A percentile compares a stretch with the other conserved stretches of the same genome.
These are phyloP conservation scores for Rhizoctonia solani DNA, from an alignment of 1,284 basidiomycete species.

Conservation along the genomic window DNA sequence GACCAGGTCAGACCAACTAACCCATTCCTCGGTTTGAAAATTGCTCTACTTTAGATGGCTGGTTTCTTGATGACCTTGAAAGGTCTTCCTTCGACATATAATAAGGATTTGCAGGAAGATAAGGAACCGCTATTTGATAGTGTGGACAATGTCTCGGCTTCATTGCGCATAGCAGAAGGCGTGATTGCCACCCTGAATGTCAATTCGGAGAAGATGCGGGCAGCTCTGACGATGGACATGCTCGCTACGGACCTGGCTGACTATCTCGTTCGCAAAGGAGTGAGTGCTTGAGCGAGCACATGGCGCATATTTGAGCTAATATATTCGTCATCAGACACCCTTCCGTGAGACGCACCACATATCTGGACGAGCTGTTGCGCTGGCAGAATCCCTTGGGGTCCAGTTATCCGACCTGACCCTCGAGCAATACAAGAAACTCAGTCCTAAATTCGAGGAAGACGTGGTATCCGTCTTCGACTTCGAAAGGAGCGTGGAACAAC, in stretches of 20 bases:
- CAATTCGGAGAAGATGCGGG: constrained; percentile 85
- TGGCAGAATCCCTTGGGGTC: constrained; percentile 83
- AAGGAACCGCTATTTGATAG: constrained; percentile 97
- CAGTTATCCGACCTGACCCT: constrained; percentile 82
- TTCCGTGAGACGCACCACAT: constrained; percentile 99
- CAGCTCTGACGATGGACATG: constrained; percentile 93
- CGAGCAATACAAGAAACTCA: constrained; percentile 76
- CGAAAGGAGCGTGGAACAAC: constrained; percentile 92
- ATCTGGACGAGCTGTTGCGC: constrained; percentile 91
- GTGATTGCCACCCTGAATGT: constrained; percentile 91
- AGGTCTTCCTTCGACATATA: constrained; percentile 97
- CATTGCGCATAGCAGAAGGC: constrained; percentile 90
- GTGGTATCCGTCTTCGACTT: constrained; percentile 86
- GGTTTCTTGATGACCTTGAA: constrained; percentile 98
- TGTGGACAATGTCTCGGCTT: constrained; percentile 89
- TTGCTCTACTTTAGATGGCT: constrained; percentile 73
- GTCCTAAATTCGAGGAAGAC: constrained; percentile 81
- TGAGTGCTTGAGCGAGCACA: constrained; percentile 50
- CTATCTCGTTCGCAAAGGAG: constrained; percentile 97
- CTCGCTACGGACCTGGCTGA: constrained; percentile 97
- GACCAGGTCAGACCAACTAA: background rate
- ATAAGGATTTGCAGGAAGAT: constrained; percentile 98
- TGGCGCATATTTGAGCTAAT: background rate
- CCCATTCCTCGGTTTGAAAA: background rate
- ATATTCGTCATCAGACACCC: constrained; percentile 56